Base-by-base conservation (phyloP, 257 asterid genomes). In the Solanum chilense region DNA sequence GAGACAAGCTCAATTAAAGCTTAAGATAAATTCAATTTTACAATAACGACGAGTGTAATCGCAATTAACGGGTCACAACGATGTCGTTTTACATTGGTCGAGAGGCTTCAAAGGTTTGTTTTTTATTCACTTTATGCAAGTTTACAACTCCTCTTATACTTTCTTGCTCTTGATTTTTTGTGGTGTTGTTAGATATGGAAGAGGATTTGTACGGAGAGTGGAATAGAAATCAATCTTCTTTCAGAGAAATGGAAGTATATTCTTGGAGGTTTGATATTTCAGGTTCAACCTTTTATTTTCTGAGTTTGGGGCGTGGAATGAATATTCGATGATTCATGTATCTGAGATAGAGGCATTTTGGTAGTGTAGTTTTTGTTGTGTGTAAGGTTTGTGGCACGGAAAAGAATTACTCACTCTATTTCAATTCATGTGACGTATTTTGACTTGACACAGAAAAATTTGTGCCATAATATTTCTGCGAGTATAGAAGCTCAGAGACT, bases 61-160 rank as follows among this genome's bases (percentile, higher is more conserved):
- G 23, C 21, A 23, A 25, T n/a, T 47, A 93, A 87, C 91, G 89
- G 69, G 70, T 78, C 44, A 86, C 90, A 92, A 29, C 42, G 90
- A 97, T 97, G 99, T 94, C 98, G 94, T 88, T 94, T 94, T 97
- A 94, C 97, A 93, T 95, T 89, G 91, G 97, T 93, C 96, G 99
- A 90, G 98, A 92, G 93, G 95, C 98, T 92, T 95, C 98, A 42
- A 96, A 94, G 99, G 99, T 96, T 93, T 81, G 91, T 86, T 29
- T 47, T 45, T 45, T 45, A 45, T 41, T 78, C 37, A 25, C 15
- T 78, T 77, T 78, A 25, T 78, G 16, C 66, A 78, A 44, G 66
- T 80, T 47, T 9, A 9, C 1, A 45, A 80, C 84, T 14, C 11
- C 84, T 45, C 85, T 85, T 86, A 39, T 35, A 5, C 60, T 35